A percentile compares a stretch with the other conserved stretches of the same genome.
These are phyloP conservation scores for Pseudogymnoascus sp. DNA, from an alignment of 2,329 filamentous ascomycete genomes.

Conservation along the genomic window DNA sequence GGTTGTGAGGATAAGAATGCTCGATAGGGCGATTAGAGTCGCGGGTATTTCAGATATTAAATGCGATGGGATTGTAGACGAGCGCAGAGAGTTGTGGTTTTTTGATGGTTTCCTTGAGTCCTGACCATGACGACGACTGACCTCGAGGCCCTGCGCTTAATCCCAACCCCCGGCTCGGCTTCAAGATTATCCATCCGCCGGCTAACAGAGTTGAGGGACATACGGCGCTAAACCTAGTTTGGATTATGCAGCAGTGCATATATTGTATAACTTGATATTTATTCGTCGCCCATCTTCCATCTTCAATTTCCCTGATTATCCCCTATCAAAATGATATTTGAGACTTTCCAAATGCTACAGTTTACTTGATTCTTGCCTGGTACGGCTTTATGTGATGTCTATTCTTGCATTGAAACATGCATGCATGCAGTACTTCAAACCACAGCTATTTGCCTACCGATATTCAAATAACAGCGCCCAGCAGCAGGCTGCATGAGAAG, in stretches of 20 bases:
- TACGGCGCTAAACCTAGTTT: not conserved
- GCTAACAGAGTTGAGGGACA: not conserved
- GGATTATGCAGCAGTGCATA: not conserved
- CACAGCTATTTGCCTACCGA: not conserved
- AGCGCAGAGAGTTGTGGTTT: not conserved
- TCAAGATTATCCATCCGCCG: not conserved
- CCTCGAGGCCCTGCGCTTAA: not conserved
- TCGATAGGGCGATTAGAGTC: not conserved
- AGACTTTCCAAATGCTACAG: not conserved
- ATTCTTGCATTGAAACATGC: not conserved
- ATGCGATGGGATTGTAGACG: conserved; percentile 1
- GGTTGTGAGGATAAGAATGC: not conserved
- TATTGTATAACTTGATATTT: not conserved
- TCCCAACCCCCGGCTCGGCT: not conserved
- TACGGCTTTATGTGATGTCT: not conserved
- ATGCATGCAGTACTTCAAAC: not conserved
- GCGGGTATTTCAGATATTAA: not conserved
- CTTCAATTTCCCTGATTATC: not conserved
- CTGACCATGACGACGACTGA: conserved; percentile 1
- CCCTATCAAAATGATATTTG: not conserved
- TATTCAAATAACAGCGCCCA: not conserved
- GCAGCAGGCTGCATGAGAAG: not conserved
- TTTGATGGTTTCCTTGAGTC: not conserved
- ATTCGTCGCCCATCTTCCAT: conserved; percentile 21
- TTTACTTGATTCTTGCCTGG: not conserved